phyloP scores from a whole-genome alignment of 805 yeast species.

The Maudiozyma turicensis region DNA sequence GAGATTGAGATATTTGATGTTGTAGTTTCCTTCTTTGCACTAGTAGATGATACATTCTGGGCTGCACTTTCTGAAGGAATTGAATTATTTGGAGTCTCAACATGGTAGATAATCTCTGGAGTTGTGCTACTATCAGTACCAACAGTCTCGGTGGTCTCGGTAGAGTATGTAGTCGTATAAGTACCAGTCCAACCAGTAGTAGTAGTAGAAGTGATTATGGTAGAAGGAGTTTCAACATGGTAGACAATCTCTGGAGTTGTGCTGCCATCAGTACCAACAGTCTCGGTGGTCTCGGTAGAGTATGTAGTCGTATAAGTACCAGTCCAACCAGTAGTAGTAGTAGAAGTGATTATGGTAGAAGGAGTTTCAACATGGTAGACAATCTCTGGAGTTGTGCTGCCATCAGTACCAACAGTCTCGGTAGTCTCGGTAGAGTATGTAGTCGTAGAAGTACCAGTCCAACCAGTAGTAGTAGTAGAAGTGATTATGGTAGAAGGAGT shows the following conservation, averaged over 20 bases:
- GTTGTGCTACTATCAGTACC: constrained; percentile 5
- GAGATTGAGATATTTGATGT: not conserved
- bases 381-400: constrained; percentile 6
- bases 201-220: constrained; percentile 5
- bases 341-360: constrained; percentile 1
- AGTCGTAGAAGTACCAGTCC: constrained; percentile 10
- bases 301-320: no score
- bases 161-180: constrained; percentile 9
- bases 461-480: constrained; percentile 9
- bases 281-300: no score
- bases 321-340: constrained; percentile 2
- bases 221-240: no score
- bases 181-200: constrained; percentile 12
- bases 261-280: no score
- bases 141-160: constrained; percentile 9
- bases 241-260: no score
- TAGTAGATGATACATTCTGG: not conserved
- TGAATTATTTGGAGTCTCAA: constrained; percentile 8
- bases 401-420: constrained; percentile 4
- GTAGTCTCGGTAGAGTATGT: constrained; percentile 13
- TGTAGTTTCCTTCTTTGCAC: not conserved
- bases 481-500: not conserved
- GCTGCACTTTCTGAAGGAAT: not conserved
- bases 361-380: constrained; percentile 11
- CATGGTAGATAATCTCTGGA: constrained; percentile 9